phyloP scores from a whole-genome alignment of 495 filamentous ascomycete genomes.

The Penicillium coprophilum region DNA sequence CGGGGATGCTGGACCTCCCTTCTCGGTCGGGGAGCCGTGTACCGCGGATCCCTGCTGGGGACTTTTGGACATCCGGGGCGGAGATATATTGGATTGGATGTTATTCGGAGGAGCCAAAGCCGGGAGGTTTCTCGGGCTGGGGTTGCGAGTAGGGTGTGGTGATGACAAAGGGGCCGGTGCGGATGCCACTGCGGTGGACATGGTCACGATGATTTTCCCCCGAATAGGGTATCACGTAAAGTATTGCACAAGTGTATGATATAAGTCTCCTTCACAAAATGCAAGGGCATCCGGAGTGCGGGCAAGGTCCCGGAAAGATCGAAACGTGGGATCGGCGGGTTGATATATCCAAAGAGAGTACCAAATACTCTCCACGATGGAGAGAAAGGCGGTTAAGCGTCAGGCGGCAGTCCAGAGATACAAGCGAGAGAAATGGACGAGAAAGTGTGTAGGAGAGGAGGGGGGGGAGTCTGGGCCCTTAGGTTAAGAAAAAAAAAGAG shows the following conservation, averaged over 20 bases:
- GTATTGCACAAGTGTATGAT: no score
- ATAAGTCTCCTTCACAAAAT: conserved; percentile 1
- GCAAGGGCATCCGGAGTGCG: conserved; percentile 5
- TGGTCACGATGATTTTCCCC: conserved; percentile 17
- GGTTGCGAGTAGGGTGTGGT: conserved; percentile 47
- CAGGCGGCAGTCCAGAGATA: conserved; percentile 35
- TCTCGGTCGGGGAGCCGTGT: conserved; percentile 48
- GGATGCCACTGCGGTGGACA: conserved; percentile 56
- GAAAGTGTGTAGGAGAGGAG: neutral
- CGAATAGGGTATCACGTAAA: neutral
- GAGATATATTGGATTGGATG: conserved; percentile 35
- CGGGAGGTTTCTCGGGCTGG: conserved; percentile 50
- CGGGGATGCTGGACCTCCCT: conserved; percentile 55
- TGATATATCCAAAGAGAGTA: conserved; percentile 5
- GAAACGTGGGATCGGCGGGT: conserved; percentile 6
- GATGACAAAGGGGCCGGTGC: conserved; percentile 48
- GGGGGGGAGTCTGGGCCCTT: conserved; percentile 15
- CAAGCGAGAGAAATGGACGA: conserved; percentile 35
- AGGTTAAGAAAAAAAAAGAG: conserved; percentile 4
- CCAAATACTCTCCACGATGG: neutral
- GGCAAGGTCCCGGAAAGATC: neutral
- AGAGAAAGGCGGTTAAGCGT: conserved; percentile 18
- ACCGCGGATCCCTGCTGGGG: conserved; percentile 42
- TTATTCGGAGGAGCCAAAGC: conserved; percentile 41
- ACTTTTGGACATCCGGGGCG: conserved; percentile 35